Evolutionary conservation across 805 yeast species (phyloP).

Genomic region (Wickerhamomyces xylosicus): DNA sequence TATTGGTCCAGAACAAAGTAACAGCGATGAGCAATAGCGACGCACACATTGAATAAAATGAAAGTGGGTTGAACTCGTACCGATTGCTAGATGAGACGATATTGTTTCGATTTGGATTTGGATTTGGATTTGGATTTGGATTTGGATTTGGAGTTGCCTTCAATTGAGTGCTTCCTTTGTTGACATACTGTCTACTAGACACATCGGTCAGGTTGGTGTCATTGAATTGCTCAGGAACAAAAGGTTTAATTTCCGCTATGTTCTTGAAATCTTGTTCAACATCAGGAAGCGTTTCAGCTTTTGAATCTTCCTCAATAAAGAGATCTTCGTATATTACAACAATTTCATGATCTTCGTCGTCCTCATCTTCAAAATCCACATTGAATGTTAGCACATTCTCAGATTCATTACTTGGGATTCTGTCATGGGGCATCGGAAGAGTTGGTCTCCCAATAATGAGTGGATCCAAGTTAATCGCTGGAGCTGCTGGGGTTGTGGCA

Average conservation of each 20-base stretch:
- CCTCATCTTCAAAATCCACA: not conserved
- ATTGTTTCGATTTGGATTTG: not conserved
- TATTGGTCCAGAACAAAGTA: not conserved
- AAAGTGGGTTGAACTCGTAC: not conserved
- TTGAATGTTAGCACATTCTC: too few relatives aligned
- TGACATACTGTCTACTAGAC: not conserved
- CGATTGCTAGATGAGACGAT: not conserved
- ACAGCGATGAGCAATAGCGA: not conserved
- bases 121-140: too few relatives aligned
- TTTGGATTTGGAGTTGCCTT: too few relatives aligned
- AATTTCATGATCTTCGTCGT: constrained; percentile 1
- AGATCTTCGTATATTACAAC: not conserved
- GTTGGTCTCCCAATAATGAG: not conserved
- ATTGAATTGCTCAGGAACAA: not conserved
- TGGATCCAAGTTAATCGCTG: too few relatives aligned
- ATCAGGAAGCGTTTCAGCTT: not conserved
- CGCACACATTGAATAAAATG: not conserved
- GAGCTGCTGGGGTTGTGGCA: constrained; percentile 9
- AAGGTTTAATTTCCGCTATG: not conserved
- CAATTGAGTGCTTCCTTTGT: too few relatives aligned
- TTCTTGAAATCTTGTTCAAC: not conserved
- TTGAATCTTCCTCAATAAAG: not conserved
- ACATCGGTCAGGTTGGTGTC: not conserved
- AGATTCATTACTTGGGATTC: not conserved
- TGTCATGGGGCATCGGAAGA: not conserved